These are phyloP conservation scores for Podospora comata DNA, from an alignment of 495 filamentous ascomycete species.

Conservation along the genomic window DNA sequence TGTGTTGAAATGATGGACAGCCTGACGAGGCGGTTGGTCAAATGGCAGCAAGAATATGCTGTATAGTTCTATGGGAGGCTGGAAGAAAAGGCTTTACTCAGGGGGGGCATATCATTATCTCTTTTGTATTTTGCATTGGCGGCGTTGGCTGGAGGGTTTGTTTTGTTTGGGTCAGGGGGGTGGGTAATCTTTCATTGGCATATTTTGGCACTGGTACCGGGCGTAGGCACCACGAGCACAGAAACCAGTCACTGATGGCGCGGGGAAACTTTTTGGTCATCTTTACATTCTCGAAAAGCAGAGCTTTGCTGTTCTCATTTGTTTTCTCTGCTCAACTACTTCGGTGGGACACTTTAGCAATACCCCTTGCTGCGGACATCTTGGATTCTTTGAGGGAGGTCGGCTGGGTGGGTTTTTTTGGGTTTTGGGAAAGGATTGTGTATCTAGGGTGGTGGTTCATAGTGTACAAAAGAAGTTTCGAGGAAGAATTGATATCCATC, in stretches of 20 bases:
- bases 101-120: not conserved
- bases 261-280: not conserved
- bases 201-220: not conserved
- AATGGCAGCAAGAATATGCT: slow-evolving; percentile 67
- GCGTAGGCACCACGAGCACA: not conserved
- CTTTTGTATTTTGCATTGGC: not conserved
- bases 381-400: not conserved
- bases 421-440: not conserved
- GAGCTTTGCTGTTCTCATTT: not conserved
- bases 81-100: not conserved
- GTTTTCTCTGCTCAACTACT: not conserved
- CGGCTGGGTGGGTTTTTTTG: not conserved
- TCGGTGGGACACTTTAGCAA: not conserved
- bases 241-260: not conserved
- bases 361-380: not conserved
- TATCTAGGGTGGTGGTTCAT: not conserved
- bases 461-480: not conserved
- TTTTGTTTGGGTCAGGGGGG: not conserved
- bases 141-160: not conserved
- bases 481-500: not conserved
- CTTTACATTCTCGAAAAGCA: not conserved
- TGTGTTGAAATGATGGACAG: slow-evolving; percentile 82
- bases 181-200: not conserved
- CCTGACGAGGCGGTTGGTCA: slow-evolving; percentile 68
- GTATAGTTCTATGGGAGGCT: slow-evolving; percentile 17